Percentiles rank a stretch among this genome's conserved stretches.
These are phyloP conservation scores for Capsicum baccatum DNA, from an alignment of 257 asterid species.

Conservation along the genomic window DNA sequence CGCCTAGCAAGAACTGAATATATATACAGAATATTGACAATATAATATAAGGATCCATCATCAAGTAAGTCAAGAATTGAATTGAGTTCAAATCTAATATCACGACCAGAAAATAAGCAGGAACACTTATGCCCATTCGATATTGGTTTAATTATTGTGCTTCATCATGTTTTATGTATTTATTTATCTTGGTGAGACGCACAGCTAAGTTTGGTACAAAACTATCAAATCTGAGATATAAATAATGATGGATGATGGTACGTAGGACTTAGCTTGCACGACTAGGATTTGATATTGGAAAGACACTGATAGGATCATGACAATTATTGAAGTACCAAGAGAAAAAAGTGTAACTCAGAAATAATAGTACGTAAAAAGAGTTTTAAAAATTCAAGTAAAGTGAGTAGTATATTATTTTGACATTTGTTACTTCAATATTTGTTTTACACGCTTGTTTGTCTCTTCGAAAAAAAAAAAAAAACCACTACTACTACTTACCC, in stretches of 20 bases:
- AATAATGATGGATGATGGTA: neutral
- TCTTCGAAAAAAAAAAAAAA: neutral
- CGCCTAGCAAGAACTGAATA: no score
- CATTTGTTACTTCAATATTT: neutral
- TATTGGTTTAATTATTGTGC: no score
- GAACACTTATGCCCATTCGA: no score
- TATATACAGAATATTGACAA: no score
- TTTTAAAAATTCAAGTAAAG: neutral
- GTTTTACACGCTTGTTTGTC: neutral
- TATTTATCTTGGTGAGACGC: neutral
- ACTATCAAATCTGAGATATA: neutral
- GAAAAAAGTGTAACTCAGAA: neutral
- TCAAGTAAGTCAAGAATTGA: no score
- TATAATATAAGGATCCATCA: no score
- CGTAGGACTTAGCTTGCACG: constrained; percentile 27
- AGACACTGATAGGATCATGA: neutral
- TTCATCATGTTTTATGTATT: neutral
- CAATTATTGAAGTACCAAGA: neutral
- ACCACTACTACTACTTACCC: neutral
- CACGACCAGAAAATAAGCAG: no score
- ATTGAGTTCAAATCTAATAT: no score
- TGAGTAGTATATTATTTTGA: neutral
- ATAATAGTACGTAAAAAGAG: neutral
- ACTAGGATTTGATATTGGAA: constrained; percentile 2
- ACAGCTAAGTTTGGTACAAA: neutral